Evolutionary conservation across 2,329 filamentous ascomycete genomes (phyloP).

Genomic region (Geosmithia morbida): DNA sequence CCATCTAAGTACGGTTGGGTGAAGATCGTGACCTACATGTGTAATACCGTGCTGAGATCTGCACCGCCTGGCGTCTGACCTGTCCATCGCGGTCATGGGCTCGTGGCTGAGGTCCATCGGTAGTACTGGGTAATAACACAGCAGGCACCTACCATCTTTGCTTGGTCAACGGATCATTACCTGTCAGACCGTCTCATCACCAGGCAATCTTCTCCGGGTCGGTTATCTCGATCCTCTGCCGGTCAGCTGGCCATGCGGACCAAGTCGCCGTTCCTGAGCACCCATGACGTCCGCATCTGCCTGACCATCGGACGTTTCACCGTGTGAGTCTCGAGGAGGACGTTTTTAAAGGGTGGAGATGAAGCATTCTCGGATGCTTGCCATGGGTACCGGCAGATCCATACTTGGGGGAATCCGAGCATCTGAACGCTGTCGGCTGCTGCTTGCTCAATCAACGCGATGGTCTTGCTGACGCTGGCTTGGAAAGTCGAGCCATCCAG

Average conservation of each 20-base stretch:
- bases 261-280: slow-evolving; percentile 17
- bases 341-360: neutral
- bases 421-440: slow-evolving; percentile 30
- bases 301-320: neutral
- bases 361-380: no score
- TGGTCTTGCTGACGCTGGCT: slow-evolving; percentile 39
- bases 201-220: slow-evolving; percentile 7
- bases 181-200: slow-evolving; percentile 23
- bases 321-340: slow-evolving; percentile 1
- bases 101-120: neutral
- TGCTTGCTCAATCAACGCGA: slow-evolving; percentile 39
- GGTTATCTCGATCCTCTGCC: slow-evolving; percentile 10
- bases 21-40: no score
- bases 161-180: slow-evolving; percentile 34
- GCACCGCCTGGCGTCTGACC: neutral
- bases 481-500: slow-evolving; percentile 46
- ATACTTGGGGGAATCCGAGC: slow-evolving; percentile 28
- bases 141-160: no score
- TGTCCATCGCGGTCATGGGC: neutral
- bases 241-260: slow-evolving; percentile 17
- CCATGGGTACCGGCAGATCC: slow-evolving; percentile 31
- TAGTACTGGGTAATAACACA: no score
- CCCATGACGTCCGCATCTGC: slow-evolving; percentile 11
- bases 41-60: no score
- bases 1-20: no score